Percentiles rank a stretch among this genome's conserved stretches.
phyloP scores from a whole-genome alignment of 805 yeast genomes.

The Vanderwaltozyma yarrowii region DNA sequence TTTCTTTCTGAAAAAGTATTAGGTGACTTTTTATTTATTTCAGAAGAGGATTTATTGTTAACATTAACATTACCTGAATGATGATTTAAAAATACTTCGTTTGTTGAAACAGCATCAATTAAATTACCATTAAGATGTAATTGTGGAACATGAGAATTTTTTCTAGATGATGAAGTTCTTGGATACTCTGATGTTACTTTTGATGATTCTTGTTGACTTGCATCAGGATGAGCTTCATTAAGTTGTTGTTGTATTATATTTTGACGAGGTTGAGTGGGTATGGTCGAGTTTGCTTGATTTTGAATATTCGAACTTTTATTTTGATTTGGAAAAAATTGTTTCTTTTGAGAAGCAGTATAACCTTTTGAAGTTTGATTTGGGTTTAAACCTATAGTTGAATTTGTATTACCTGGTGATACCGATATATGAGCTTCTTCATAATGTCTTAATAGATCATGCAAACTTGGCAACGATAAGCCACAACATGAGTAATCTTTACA shows the following conservation, averaged over 20 bases:
- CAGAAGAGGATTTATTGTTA: background rate
- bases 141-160: constrained; percentile 1
- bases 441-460: constrained; percentile 88
- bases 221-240: background rate
- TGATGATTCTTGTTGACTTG: background rate
- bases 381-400: background rate
- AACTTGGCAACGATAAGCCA: constrained; percentile 82
- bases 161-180: background rate
- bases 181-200: background rate
- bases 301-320: background rate
- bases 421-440: constrained; percentile 93
- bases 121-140: constrained; percentile 37
- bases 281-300: background rate
- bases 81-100: constrained; percentile 69
- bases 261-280: background rate
- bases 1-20: background rate
- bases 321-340: background rate
- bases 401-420: constrained; percentile 29
- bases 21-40: no score
- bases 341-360: background rate
- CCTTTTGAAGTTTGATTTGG: background rate
- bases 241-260: constrained; percentile 1
- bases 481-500: constrained; percentile 96
- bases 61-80: background rate
- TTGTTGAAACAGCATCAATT: constrained; percentile 86